phyloP scores from a whole-genome alignment of 345 rosid genomes.

The Aegle marmelos region DNA sequence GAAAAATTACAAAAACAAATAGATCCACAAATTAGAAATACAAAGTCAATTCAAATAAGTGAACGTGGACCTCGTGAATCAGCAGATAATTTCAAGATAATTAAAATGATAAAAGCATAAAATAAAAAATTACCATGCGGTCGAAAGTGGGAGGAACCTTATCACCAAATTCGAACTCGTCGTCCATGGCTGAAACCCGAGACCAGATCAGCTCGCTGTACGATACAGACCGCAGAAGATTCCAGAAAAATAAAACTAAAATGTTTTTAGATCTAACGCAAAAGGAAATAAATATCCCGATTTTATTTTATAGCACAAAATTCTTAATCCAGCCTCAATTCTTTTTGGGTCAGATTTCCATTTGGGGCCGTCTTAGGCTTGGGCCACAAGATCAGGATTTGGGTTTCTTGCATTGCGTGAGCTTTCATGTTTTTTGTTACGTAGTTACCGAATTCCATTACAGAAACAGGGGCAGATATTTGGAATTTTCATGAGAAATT shows the following conservation, averaged over 20 bases:
- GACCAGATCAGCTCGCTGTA: neutral
- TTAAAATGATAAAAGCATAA: neutral
- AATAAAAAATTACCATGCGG: neutral
- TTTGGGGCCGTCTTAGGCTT: neutral
- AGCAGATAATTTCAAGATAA: neutral
- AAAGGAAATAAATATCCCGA: neutral
- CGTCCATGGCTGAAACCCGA: conserved; percentile 17
- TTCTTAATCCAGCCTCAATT: too few species aligned
- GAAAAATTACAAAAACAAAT: neutral
- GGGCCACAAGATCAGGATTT: too few species aligned
- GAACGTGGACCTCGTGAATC: conserved; percentile 8
- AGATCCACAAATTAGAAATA: neutral
- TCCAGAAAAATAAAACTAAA: neutral
- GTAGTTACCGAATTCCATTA: too few species aligned
- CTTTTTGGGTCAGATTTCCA: too few species aligned
- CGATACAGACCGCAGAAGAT: neutral
- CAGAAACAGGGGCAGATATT: too few species aligned
- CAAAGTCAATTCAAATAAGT: neutral
- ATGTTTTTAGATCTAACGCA: neutral
- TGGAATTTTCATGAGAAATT: too few species aligned
- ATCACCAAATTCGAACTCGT: conserved; percentile 21
- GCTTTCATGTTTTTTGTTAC: too few species aligned
- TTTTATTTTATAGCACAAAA: neutral
- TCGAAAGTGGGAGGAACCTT: conserved; percentile 22
- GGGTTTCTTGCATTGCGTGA: too few species aligned